Evolutionary conservation across 2,329 filamentous ascomycete genomes (phyloP).

Genomic region (Phialophora chinensis): DNA sequence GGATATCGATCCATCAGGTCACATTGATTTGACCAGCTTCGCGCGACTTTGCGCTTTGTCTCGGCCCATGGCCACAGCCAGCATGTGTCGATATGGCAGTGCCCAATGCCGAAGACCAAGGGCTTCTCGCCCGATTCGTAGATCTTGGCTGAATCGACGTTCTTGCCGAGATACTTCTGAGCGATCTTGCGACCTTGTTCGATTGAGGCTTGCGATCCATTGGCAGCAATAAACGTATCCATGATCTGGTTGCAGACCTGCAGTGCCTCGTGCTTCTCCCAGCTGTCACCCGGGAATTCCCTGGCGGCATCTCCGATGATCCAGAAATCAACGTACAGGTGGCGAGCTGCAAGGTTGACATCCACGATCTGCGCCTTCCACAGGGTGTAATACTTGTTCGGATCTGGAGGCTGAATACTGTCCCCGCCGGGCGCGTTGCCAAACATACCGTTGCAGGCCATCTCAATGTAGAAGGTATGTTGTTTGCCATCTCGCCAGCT

Average conservation of each 20-base stretch:
- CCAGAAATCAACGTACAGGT: constrained; percentile 91
- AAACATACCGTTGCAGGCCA: constrained; percentile 99
- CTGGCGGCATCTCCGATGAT: constrained; percentile 89
- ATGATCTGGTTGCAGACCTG: constrained; percentile 87
- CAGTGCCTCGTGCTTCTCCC: constrained; percentile 85
- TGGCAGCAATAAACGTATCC: constrained; percentile 81
- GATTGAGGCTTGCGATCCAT: constrained; percentile 74
- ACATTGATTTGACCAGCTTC: constrained; percentile 97
- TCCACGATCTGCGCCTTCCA: constrained; percentile 82
- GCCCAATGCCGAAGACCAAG: constrained; percentile 85
- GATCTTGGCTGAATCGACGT: constrained; percentile 81
- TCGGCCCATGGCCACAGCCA: constrained; percentile 99
- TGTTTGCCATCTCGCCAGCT: constrained; percentile 82
- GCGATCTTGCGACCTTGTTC: constrained; percentile 81
- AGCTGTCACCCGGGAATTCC: constrained; percentile 86
- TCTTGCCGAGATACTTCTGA: constrained; percentile 77
- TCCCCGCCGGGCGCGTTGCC: constrained; percentile 86
- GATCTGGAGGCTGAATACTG: constrained; percentile 83
- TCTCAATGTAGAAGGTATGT: constrained; percentile 92
- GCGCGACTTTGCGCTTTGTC: constrained; percentile 93
- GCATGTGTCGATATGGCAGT: constrained; percentile 97
- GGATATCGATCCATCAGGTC: constrained; percentile 94
- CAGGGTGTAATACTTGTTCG: constrained; percentile 81
- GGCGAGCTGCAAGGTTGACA: constrained; percentile 82
- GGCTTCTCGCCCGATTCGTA: constrained; percentile 77